Percentiles rank a stretch among this genome's conserved stretches.
phyloP scores from a whole-genome alignment of 306 rosid species.

The Sphenostylis stenocarpa region DNA sequence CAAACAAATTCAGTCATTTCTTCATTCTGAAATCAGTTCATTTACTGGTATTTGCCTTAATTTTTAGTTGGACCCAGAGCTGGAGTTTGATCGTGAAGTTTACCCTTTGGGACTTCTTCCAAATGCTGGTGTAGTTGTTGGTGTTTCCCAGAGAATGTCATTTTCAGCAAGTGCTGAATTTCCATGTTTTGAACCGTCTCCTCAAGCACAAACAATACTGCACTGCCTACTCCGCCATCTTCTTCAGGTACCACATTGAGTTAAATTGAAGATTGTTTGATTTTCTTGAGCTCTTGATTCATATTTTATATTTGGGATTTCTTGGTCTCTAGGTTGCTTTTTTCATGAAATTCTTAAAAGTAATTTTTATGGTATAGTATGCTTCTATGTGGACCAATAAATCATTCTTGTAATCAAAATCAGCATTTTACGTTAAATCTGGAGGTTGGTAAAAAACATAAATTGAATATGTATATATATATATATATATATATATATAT shows the following conservation, averaged over 20 bases:
- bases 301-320: background rate
- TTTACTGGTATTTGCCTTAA: slow-evolving; percentile 32
- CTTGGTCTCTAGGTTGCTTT: slow-evolving; percentile 19
- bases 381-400: background rate
- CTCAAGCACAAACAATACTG: slow-evolving; percentile 97
- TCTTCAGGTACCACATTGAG: slow-evolving; percentile 74
- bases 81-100: slow-evolving; percentile 98
- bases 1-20: slow-evolving; percentile 22
- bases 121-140: slow-evolving; percentile 93
- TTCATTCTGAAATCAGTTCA: slow-evolving; percentile 24
- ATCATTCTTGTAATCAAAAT: background rate
- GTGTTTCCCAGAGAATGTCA: slow-evolving; percentile 94
- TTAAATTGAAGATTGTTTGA: slow-evolving; percentile 18
- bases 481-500: no score
- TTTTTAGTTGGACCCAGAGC: slow-evolving; percentile 95
- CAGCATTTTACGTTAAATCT: background rate
- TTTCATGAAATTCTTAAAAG: background rate
- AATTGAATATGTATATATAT: no score
- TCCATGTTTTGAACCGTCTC: slow-evolving; percentile 98
- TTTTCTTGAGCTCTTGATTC: background rate
- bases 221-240: slow-evolving; percentile 95
- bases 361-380: slow-evolving; percentile 5
- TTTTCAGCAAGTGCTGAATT: slow-evolving; percentile 94
- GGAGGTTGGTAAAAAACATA: background rate
- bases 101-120: slow-evolving; percentile 98